A percentile compares a stretch with the other conserved stretches of the same genome.
Conservation (phyloP, 2,329 filamentous ascomycete genomes). For the Parastagonospora avenae region DNA sequence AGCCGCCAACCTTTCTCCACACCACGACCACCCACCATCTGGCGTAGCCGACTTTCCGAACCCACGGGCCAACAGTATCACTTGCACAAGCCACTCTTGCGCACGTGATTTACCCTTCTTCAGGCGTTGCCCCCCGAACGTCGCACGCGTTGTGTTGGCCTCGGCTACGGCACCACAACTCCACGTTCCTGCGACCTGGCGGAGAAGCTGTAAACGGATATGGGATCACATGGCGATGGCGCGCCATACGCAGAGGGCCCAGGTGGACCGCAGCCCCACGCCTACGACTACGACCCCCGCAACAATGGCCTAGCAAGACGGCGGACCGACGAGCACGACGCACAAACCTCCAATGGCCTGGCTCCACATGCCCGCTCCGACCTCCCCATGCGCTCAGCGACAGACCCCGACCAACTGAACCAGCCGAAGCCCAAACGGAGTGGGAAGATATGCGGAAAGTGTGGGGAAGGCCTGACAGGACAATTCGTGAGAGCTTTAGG, state of each 20-base stretch:
- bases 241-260: constrained; percentile 42
- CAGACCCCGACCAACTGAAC: constrained; percentile 36
- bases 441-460: constrained; percentile 72
- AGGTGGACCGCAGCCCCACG: constrained; percentile 31
- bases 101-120: too few relatives aligned
- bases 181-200: constrained; percentile 4
- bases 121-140: constrained; percentile 2
- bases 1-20: background rate
- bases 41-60: constrained; percentile 3
- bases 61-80: background rate
- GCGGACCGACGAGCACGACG: constrained; percentile 34
- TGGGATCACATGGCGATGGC: constrained; percentile 44
- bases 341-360: constrained; percentile 28
- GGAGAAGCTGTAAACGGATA: constrained; percentile 35
- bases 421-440: constrained; percentile 38
- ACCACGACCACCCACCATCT: background rate
- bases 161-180: constrained; percentile 10
- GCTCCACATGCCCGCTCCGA: constrained; percentile 30
- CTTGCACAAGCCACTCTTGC: too few relatives aligned
- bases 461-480: constrained; percentile 82
- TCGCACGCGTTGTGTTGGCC: constrained; percentile 10
- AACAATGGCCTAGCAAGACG: constrained; percentile 38
- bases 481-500: constrained; percentile 95
- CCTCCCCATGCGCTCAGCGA: constrained; percentile 31
- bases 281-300: constrained; percentile 41